These are phyloP conservation scores for Phanerodontia chrysosporium DNA, from an alignment of 768 basidiomycete species.

Conservation along the genomic window DNA sequence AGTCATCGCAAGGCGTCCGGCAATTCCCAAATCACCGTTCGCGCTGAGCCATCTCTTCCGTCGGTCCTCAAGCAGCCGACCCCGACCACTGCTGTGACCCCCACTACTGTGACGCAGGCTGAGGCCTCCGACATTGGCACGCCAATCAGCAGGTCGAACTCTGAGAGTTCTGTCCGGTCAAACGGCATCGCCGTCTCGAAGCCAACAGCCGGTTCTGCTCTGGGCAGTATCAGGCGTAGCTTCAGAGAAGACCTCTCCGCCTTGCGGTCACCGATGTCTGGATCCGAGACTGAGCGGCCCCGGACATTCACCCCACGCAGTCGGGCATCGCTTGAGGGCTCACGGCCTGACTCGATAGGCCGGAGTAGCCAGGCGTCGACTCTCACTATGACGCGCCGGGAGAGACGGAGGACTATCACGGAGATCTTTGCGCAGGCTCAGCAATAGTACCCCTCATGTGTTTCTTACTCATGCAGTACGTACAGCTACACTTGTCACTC, in stretches of 20 bases:
- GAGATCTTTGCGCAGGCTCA: conserved; percentile 42
- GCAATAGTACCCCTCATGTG: background rate
- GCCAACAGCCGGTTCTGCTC: conserved; percentile 54
- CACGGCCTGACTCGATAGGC: conserved; percentile 25
- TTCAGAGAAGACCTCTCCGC: background rate
- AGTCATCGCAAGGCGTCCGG: conserved; percentile 42
- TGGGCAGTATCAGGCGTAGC: conserved; percentile 39
- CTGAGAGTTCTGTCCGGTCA: conserved; percentile 38
- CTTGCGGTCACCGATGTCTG: conserved; percentile 32
- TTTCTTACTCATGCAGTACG: background rate
- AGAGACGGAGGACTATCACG: conserved; percentile 48
- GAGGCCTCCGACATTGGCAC: conserved; percentile 26
- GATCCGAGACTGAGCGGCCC: conserved; percentile 47
- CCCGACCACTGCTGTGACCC: conserved; percentile 63
- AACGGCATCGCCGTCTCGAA: conserved; percentile 61
- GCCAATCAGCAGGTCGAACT: conserved; percentile 37
- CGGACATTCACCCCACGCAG: conserved; percentile 35
- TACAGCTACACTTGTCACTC: background rate
- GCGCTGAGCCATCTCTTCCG: conserved; percentile 33
- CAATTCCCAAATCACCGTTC: conserved; percentile 41
- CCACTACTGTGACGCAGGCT: conserved; percentile 54
- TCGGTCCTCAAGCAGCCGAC: conserved; percentile 48
- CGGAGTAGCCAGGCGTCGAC: conserved; percentile 31
- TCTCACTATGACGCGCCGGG: conserved; percentile 30
- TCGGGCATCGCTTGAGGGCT: conserved; percentile 43